Evolutionary conservation across 108 stramenopile species (phyloP).

Genomic region (Hondaea fermentalgiana): DNA sequence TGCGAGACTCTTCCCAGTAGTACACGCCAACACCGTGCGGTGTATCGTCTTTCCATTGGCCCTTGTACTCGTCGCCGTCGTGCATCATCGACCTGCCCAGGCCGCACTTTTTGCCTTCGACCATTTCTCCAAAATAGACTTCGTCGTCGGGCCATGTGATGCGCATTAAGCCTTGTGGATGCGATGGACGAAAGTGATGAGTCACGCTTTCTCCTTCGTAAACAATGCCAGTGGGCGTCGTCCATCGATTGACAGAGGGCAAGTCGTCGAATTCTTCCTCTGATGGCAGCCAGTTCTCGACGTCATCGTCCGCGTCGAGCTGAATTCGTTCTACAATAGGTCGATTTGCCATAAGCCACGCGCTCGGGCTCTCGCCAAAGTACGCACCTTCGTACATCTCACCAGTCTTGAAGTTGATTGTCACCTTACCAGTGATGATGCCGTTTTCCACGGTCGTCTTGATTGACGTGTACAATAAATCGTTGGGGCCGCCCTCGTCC

Average conservation of each 20-base stretch:
- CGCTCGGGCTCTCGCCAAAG: neutral
- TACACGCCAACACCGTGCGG: neutral
- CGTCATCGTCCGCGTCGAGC: neutral
- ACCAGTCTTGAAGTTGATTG: neutral
- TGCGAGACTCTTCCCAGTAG: neutral
- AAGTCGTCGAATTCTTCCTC: neutral
- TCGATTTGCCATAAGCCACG: neutral
- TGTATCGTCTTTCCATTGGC: neutral
- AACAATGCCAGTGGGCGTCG: neutral
- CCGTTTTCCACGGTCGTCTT: neutral
- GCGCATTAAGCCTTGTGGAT: neutral
- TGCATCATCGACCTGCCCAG: neutral
- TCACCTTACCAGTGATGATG: neutral
- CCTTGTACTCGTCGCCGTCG: conserved; percentile 12
- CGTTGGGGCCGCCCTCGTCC: neutral
- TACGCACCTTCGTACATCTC: neutral
- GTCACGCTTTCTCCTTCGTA: neutral
- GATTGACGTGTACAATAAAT: neutral
- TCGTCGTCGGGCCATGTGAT: neutral
- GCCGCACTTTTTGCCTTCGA: neutral
- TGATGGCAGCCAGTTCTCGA: neutral
- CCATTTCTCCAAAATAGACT: neutral
- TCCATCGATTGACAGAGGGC: neutral
- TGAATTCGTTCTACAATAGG: neutral
- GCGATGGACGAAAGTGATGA: neutral